These are phyloP conservation scores for Dacryopinax primogenitus DNA, from an alignment of 768 basidiomycete genomes.

Conservation along the genomic window DNA sequence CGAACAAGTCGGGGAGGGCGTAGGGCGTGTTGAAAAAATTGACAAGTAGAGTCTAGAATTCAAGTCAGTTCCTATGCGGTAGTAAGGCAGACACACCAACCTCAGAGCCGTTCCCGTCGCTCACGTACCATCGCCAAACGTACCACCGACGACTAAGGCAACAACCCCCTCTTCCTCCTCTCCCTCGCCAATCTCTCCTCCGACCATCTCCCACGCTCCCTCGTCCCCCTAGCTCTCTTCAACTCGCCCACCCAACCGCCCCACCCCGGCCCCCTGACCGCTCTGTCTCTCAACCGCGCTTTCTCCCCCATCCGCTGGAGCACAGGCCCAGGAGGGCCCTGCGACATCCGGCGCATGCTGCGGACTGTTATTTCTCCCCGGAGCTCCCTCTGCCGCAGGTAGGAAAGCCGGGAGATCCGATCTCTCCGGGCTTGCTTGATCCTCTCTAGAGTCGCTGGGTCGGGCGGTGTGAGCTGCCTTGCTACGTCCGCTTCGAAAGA, in stretches of 20 bases:
- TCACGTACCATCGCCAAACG: neutral
- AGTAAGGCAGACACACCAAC: neutral
- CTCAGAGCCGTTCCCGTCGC: neutral
- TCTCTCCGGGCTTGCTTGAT: conserved; percentile 47
- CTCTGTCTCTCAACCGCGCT: conserved; percentile 37
- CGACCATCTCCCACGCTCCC: conserved; percentile 22
- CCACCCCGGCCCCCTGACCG: conserved; percentile 42
- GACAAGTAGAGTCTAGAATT: no score
- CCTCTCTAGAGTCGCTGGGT: conserved; percentile 37
- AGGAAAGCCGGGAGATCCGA: conserved; percentile 52
- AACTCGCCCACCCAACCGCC: conserved; percentile 59
- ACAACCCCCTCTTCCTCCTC: neutral
- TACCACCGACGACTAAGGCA: neutral
- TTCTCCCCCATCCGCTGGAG: conserved; percentile 40
- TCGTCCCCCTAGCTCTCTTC: conserved; percentile 45
- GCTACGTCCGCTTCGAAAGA: conserved; percentile 32
- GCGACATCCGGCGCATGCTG: conserved; percentile 36
- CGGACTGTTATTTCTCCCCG: conserved; percentile 45
- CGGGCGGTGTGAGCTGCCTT: conserved; percentile 35
- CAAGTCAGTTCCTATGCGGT: no score
- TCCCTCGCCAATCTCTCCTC: neutral
- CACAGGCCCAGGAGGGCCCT: conserved; percentile 54
- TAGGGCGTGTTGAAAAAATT: no score
- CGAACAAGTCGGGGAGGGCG: no score
- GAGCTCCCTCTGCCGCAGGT: conserved; percentile 46